Evolutionary conservation across 805 yeast genomes (phyloP).

Genomic region (Kluyveromyces siamensis): DNA sequence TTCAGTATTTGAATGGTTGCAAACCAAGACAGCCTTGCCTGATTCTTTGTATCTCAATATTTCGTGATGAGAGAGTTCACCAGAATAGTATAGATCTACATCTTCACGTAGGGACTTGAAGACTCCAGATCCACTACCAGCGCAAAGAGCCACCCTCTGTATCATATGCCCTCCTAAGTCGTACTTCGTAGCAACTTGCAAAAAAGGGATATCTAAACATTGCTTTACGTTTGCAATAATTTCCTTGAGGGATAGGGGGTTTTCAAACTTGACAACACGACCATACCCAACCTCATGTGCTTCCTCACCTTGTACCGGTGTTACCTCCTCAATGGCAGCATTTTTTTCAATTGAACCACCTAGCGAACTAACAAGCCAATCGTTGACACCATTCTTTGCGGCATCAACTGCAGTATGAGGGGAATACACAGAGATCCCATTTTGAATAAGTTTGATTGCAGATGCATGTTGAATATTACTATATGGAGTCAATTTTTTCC

Average conservation of each 20-base stretch:
- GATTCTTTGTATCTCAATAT: constrained; percentile 59
- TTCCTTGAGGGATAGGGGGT: constrained; percentile 34
- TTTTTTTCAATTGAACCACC: constrained; percentile 16
- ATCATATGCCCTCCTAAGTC: constrained; percentile 29
- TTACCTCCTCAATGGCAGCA: constrained; percentile 23
- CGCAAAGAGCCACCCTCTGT: constrained; percentile 71
- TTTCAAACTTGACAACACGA: constrained; percentile 44
- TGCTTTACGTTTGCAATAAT: constrained; percentile 46
- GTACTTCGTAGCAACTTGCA: constrained; percentile 50
- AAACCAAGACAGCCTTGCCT: constrained; percentile 63
- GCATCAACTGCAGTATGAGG: constrained; percentile 98
- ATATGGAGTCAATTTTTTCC: constrained; percentile 57
- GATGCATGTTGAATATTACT: constrained; percentile 75
- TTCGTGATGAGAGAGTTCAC: constrained; percentile 94
- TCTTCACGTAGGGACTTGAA: constrained; percentile 40
- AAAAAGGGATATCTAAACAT: constrained; percentile 40
- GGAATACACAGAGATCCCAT: constrained; percentile 80
- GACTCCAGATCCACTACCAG: constrained; percentile 87
- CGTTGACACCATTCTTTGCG: constrained; percentile 87
- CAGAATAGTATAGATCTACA: constrained; percentile 73
- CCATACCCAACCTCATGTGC: constrained; percentile 70
- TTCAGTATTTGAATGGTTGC: constrained; percentile 91
- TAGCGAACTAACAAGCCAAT: constrained; percentile 70
- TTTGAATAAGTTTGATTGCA: constrained; percentile 58
- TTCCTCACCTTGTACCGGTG: constrained; percentile 21